Conservation (phyloP, 225 moss, liverwort and hornwort genomes). For the Polytrichum formosum region DNA sequence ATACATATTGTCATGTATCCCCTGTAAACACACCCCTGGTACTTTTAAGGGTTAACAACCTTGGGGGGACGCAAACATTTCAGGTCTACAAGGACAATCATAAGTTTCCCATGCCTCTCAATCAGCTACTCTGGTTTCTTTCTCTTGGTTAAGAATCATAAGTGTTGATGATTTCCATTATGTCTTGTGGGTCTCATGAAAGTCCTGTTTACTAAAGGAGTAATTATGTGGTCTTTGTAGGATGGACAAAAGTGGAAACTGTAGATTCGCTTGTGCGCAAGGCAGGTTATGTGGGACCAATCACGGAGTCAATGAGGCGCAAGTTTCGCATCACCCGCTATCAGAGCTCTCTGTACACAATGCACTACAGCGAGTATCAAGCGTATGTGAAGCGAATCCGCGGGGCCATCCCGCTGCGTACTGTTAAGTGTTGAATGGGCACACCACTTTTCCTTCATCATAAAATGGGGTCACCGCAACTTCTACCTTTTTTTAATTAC, state of each 20-base stretch:
- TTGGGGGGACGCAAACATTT: too few species aligned
- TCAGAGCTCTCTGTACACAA: constrained; percentile 95
- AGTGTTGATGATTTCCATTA: too few species aligned
- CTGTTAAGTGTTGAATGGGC: constrained; percentile 74
- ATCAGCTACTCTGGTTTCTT: too few species aligned
- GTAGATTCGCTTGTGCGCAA: constrained; percentile 94
- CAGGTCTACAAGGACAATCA: too few species aligned
- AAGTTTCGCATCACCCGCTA: constrained; percentile 96
- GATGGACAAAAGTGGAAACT: constrained; percentile 94
- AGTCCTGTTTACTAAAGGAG: too few species aligned
- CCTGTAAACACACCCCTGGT: too few species aligned
- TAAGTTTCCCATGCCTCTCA: too few species aligned
- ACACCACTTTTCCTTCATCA: constrained; percentile 9
- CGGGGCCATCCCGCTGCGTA: constrained; percentile 71
- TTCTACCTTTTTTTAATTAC: constrained; percentile 8
- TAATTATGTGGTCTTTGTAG: constrained; percentile 24
- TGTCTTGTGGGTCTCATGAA: too few species aligned
- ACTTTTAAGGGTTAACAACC: too few species aligned
- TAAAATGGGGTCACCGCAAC: constrained; percentile 16
- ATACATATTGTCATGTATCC: too few species aligned
- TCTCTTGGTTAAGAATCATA: too few species aligned
- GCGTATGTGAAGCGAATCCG: constrained; percentile 89
- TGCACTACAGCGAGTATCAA: constrained; percentile 95
- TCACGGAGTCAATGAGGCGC: constrained; percentile 88
- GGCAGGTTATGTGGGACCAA: constrained; percentile 80